These are phyloP conservation scores for Annulohypoxylon maeteangense DNA, from an alignment of 495 filamentous ascomycete genomes.

Conservation along the genomic window DNA sequence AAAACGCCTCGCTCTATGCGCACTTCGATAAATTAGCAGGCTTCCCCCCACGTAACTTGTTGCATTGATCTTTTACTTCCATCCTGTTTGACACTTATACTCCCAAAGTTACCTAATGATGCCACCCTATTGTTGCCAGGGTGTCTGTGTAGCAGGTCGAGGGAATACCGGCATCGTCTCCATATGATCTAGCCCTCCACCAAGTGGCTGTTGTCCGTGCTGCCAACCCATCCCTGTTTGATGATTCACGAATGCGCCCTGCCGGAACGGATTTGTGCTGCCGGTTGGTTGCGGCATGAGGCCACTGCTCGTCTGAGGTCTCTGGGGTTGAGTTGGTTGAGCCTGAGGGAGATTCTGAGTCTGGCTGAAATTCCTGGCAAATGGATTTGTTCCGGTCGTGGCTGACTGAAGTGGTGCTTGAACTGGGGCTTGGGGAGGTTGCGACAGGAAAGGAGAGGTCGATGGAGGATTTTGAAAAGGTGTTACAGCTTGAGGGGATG, in stretches of 20 bases:
- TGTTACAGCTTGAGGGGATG: slow-evolving; percentile 59
- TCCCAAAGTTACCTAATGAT: neutral
- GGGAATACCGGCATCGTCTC: slow-evolving; percentile 89
- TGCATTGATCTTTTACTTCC: neutral
- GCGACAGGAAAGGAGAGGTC: slow-evolving; percentile 61
- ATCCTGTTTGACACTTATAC: neutral
- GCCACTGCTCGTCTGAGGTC: slow-evolving; percentile 57
- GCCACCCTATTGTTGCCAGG: slow-evolving; percentile 60
- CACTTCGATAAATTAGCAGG: slow-evolving; percentile 16
- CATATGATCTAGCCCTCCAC: slow-evolving; percentile 85
- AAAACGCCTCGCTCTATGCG: slow-evolving; percentile 44
- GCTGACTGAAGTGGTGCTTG: slow-evolving; percentile 66
- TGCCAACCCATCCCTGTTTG: slow-evolving; percentile 90
- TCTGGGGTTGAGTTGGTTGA: slow-evolving; percentile 43
- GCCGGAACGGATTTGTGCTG: slow-evolving; percentile 94
- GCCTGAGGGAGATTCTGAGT: slow-evolving; percentile 24
- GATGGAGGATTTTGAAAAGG: slow-evolving; percentile 57
- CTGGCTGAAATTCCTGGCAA: slow-evolving; percentile 63
- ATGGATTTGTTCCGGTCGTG: slow-evolving; percentile 77
- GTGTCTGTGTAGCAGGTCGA: slow-evolving; percentile 69
- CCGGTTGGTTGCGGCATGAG: slow-evolving; percentile 77
- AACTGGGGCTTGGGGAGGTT: slow-evolving; percentile 58
- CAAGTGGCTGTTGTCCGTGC: slow-evolving; percentile 76
- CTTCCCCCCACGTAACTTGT: neutral
- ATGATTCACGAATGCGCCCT: slow-evolving; percentile 87